Percentiles rank a stretch among this genome's conserved stretches.
These are phyloP conservation scores for Pestalotiopsis sp. DNA, from an alignment of 2,329 filamentous ascomycete genomes.

Conservation along the genomic window DNA sequence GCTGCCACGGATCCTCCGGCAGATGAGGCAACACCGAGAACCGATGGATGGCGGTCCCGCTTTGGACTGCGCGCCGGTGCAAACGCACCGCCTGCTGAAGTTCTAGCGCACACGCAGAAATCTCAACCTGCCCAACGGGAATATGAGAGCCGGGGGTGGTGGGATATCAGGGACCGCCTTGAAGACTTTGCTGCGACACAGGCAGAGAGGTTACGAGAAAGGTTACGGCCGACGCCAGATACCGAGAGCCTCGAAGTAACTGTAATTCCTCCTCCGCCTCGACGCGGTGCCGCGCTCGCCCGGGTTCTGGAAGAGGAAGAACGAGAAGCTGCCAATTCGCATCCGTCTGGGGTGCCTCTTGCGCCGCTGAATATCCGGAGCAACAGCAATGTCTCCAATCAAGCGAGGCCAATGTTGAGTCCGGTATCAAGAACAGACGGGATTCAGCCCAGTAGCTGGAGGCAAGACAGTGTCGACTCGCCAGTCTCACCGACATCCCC, in stretches of 20 bases:
- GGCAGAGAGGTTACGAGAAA: conserved; percentile 61
- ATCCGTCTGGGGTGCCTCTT: conserved; percentile 12
- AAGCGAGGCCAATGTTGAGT: conserved; percentile 16
- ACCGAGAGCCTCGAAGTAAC: conserved; percentile 59
- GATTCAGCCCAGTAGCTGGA: conserved; percentile 13
- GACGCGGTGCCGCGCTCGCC: conserved; percentile 58
- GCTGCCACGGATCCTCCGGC: not conserved
- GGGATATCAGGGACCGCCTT: conserved; percentile 59
- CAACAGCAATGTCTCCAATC: conserved; percentile 17
- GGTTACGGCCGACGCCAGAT: conserved; percentile 53
- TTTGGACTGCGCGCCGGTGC: conserved; percentile 24
- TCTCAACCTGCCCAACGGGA: conserved; percentile 21
- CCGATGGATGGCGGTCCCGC: conserved; percentile 21
- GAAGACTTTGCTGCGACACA: conserved; percentile 64
- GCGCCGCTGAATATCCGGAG: conserved; percentile 15
- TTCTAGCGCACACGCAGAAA: conserved; percentile 31
- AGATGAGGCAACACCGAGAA: conserved; percentile 8
- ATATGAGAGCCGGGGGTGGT: conserved; percentile 37
- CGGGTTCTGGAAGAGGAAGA: conserved; percentile 58
- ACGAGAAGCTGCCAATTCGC: not conserved
- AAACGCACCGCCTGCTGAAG: conserved; percentile 31
- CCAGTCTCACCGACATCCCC: conserved; percentile 12
- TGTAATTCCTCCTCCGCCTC: conserved; percentile 62
- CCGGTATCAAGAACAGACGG: conserved; percentile 19
- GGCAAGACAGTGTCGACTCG: conserved; percentile 16